phyloP scores from a whole-genome alignment of 2,329 filamentous ascomycete species.

The Lasiodiplodia gonubiensis region DNA sequence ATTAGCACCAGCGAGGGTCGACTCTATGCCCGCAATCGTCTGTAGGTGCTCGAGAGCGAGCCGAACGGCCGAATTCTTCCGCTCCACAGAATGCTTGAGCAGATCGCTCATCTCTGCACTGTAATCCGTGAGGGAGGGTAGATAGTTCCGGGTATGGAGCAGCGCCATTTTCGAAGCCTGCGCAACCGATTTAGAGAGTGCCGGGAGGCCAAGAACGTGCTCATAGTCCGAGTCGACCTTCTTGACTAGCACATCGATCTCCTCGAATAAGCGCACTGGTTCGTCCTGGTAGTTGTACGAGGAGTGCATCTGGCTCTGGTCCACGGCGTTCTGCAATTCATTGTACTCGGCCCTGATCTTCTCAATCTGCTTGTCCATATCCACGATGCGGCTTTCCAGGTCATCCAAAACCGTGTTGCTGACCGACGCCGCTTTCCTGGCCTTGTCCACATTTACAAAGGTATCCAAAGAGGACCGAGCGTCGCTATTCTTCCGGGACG shows the following conservation, averaged over 20 bases:
- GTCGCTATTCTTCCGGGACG: conserved; percentile 38
- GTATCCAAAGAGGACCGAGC: conserved; percentile 36
- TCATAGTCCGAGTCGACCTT: conserved; percentile 89
- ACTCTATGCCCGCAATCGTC: conserved; percentile 79
- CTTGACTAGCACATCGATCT: conserved; percentile 82
- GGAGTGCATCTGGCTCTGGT: conserved; percentile 57
- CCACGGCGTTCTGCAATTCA: conserved; percentile 51
- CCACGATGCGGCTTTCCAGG: conserved; percentile 62
- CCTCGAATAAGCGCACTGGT: conserved; percentile 72
- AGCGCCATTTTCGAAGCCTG: conserved; percentile 69
- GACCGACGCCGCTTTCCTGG: conserved; percentile 73
- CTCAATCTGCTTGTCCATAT: conserved; percentile 50
- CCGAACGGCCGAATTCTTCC: conserved; percentile 70
- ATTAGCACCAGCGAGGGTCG: conserved; percentile 73
- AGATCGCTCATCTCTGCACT: conserved; percentile 62
- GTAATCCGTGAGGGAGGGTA: conserved; percentile 65
- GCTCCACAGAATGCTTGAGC: conserved; percentile 59
- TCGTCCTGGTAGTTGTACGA: conserved; percentile 66
- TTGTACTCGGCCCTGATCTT: conserved; percentile 50
- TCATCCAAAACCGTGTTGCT: conserved; percentile 67
- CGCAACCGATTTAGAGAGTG: conserved; percentile 67
- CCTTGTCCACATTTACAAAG: conserved; percentile 56
- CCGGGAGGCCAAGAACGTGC: conserved; percentile 71
- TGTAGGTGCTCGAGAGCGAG: conserved; percentile 78
- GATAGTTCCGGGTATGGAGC: conserved; percentile 66